Evolutionary conservation across 495 filamentous ascomycete species (phyloP).

Genomic region (Penicillium cosmopolitanum): DNA sequence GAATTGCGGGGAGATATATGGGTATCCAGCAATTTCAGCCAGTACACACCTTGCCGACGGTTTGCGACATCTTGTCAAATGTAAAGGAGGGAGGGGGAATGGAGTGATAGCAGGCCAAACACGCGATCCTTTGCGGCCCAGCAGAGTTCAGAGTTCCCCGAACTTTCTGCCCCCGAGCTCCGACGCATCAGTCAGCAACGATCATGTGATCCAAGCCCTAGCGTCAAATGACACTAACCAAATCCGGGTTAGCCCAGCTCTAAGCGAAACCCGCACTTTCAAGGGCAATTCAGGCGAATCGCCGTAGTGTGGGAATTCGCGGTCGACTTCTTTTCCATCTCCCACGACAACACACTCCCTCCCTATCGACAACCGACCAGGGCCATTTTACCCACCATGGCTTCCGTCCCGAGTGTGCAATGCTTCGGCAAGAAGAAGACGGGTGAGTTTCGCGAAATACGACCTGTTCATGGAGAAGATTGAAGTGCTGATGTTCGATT

Average conservation of each 20-base stretch:
- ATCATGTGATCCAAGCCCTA: conserved; percentile 39
- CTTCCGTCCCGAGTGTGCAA: conserved; percentile 82
- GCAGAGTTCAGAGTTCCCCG: conserved; percentile 9
- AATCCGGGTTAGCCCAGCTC: conserved; percentile 30
- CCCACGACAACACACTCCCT: conserved; percentile 48
- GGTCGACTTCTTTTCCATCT: conserved; percentile 37
- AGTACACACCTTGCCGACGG: conserved; percentile 47
- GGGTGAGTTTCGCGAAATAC: conserved; percentile 48
- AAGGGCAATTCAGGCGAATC: conserved; percentile 38
- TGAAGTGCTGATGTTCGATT: conserved; percentile 37
- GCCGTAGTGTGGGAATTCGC: conserved; percentile 33
- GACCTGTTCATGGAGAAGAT: conserved; percentile 1
- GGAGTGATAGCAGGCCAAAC: conserved; percentile 3
- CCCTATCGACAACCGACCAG: conserved; percentile 49
- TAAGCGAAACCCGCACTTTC: conserved; percentile 54
- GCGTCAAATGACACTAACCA: conserved; percentile 20
- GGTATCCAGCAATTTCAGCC: neutral
- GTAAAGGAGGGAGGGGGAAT: conserved; percentile 2
- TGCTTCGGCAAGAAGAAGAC: conserved; percentile 96
- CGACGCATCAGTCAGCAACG: conserved; percentile 15
- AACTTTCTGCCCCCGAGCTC: conserved; percentile 20
- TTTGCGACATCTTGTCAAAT: conserved; percentile 47
- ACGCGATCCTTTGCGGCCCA: conserved; percentile 9
- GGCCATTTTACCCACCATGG: conserved; percentile 64
- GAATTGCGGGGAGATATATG: neutral